These are phyloP conservation scores for Thuja plicata DNA, from an alignment of 83 land plant species.

Conservation along the genomic window DNA sequence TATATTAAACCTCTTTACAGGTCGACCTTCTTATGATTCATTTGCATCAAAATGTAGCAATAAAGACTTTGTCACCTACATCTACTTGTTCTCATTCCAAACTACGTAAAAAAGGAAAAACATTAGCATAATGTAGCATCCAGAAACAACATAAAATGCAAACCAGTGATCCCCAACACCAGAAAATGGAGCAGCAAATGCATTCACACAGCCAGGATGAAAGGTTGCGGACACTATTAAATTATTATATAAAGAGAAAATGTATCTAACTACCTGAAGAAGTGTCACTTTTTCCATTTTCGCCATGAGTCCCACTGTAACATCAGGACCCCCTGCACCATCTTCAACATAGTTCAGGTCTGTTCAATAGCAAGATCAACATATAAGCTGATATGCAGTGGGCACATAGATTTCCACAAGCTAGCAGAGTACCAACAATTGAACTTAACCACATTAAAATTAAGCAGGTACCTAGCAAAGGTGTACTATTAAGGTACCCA, in stretches of 20 bases:
- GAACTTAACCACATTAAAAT: not conserved
- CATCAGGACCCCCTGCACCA: constrained; percentile 98
- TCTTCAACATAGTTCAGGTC: constrained; percentile 94
- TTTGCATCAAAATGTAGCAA: too few relatives aligned
- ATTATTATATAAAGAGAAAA: not conserved
- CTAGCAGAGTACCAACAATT: not conserved
- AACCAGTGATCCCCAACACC: not conserved
- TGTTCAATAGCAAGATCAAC: constrained; percentile 20
- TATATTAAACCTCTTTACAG: too few relatives aligned
- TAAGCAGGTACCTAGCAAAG: constrained; percentile 69
- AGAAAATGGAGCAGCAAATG: not conserved
- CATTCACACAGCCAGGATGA: not conserved
- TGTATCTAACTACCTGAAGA: constrained; percentile 62
- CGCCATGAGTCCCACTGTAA: constrained; percentile 75
- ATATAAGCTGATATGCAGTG: not conserved
- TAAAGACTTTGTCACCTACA: too few relatives aligned
- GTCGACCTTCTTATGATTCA: too few relatives aligned
- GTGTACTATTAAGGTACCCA: constrained; percentile 90
- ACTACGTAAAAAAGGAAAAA: not conserved
- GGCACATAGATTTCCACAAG: not conserved
- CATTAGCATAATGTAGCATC: not conserved
- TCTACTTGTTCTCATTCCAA: too few relatives aligned
- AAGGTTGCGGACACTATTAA: not conserved
- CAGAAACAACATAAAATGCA: not conserved
- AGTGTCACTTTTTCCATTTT: constrained; percentile 88